These are phyloP conservation scores for Lepiota subincarnata DNA, from an alignment of 768 basidiomycete species.

Conservation along the genomic window DNA sequence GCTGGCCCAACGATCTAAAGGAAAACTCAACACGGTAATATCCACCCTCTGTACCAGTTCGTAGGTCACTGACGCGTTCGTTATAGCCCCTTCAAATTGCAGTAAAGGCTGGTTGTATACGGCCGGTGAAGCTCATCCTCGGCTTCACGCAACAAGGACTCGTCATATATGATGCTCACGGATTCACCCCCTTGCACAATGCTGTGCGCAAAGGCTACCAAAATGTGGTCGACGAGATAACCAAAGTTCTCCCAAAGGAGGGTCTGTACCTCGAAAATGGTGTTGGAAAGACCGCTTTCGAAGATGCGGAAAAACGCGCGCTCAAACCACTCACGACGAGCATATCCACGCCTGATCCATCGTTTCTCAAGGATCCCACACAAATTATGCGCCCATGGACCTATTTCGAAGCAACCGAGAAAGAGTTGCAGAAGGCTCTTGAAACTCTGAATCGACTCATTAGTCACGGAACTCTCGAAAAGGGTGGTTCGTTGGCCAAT, in stretches of 20 bases:
- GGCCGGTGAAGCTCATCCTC: conserved; percentile 32
- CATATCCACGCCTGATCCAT: neutral
- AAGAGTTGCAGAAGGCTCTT: conserved; percentile 10
- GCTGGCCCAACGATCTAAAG: conserved; percentile 43
- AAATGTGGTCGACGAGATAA: conserved; percentile 34
- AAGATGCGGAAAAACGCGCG: conserved; percentile 26
- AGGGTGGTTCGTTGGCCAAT: conserved; percentile 4
- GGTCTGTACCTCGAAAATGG: conserved; percentile 46
- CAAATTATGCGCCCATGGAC: neutral
- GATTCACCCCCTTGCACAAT: conserved; percentile 48
- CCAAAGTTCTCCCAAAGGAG: conserved; percentile 33
- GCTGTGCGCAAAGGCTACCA: conserved; percentile 34
- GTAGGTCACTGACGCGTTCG: neutral
- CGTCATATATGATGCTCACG: conserved; percentile 40
- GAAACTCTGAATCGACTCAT: conserved; percentile 5
- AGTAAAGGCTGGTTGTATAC: conserved; percentile 30
- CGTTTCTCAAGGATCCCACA: neutral
- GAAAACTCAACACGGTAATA: conserved; percentile 41
- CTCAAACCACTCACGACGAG: conserved; percentile 22
- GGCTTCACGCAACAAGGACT: conserved; percentile 32
- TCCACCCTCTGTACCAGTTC: neutral
- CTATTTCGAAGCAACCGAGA: conserved; percentile 7
- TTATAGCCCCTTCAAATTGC: conserved; percentile 53
- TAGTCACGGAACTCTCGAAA: neutral
- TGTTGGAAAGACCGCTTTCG: conserved; percentile 40